phyloP scores from a whole-genome alignment of 257 asterid genomes.

The Penstemon barbatus region DNA sequence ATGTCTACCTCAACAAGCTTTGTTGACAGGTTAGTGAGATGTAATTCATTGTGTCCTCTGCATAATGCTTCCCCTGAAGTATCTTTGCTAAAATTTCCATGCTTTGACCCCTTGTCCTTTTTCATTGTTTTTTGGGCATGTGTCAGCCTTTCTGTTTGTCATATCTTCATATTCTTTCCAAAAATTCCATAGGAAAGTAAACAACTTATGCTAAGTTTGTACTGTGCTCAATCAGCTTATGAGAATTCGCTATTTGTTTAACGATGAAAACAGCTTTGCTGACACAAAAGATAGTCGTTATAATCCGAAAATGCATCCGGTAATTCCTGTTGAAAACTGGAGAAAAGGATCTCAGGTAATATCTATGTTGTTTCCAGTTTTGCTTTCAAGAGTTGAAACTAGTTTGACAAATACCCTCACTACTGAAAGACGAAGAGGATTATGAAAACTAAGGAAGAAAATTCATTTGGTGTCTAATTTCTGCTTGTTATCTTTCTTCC shows the following conservation, averaged over 20 bases:
- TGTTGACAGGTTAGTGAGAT: conserved; percentile 76
- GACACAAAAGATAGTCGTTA: conserved; percentile 89
- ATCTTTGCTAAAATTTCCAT: background rate
- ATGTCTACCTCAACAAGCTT: conserved; percentile 87
- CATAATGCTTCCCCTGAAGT: background rate
- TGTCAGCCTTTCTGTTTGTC: conserved; percentile 4
- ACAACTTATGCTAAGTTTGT: background rate
- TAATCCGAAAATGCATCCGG: conserved; percentile 96
- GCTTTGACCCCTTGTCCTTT: conserved; percentile 3
- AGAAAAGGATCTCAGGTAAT: conserved; percentile 98
- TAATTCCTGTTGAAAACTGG: conserved; percentile 76
- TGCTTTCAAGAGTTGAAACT: conserved; percentile 16
- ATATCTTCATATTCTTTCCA: background rate
- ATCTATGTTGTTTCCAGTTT: background rate
- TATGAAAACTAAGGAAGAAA: conserved; percentile 14
- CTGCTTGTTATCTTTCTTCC: conserved; percentile 22
- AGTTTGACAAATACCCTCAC: background rate
- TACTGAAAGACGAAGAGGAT: background rate
- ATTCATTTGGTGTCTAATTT: background rate
- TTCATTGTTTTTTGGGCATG: background rate
- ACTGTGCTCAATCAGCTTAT: background rate
- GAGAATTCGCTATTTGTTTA: conserved; percentile 22
- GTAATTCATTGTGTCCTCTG: conserved; percentile 14
- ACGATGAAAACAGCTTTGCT: conserved; percentile 68
- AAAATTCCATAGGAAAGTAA: background rate